Evolutionary conservation across 2,329 filamentous ascomycete genomes (phyloP), one percentile per base, ranked within the genome.

Genomic region (Venturia carpophila): DNA sequence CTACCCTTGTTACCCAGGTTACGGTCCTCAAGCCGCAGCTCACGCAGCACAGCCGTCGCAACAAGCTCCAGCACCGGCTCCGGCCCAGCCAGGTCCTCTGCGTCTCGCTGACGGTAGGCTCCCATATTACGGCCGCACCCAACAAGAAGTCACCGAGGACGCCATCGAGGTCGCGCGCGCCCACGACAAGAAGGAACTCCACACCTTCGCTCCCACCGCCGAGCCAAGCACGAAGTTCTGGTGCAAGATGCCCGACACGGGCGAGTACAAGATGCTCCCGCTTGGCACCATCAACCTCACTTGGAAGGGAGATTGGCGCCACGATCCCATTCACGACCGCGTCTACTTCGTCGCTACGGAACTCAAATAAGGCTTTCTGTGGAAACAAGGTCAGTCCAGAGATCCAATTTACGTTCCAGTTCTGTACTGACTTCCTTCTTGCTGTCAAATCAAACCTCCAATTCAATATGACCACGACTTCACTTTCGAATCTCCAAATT

Each of bases 91-190:
- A 42, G 27, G 6, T 37, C 52, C 52, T 17, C 17, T 37, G 9
- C 52, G 52, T 21, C 52, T 58, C 19, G 17, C 52, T 2, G 61
- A 63, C 39, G 61, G 61, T 19, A 37, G 34, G 45, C 1, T 47
- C 27, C 61, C 61, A 15, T 63, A 17, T 13, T 63, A 47, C 17
- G 61, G 61, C 39, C 61, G 61, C 61, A 63, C 61, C 19, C 34
- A 24, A 39, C 21, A 47, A 19, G 61, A 63, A 24, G 61, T 63
- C 24, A 5, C 24, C 13, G 39, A 47, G 24, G 61, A 63, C 30
- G 61, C 42, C 24, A 37, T 58, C 52, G 37, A 58, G 52, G 52
- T 58, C 52, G 52, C 52, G 27, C 52, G 52, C 52, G 52, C 52
- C 17, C 27, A 58, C 19, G 52, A 58, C 27, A 58, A 37, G 17